These are phyloP conservation scores for Chaetoceros muelleri DNA, from an alignment of 108 stramenopile genomes.

Conservation along the genomic window DNA sequence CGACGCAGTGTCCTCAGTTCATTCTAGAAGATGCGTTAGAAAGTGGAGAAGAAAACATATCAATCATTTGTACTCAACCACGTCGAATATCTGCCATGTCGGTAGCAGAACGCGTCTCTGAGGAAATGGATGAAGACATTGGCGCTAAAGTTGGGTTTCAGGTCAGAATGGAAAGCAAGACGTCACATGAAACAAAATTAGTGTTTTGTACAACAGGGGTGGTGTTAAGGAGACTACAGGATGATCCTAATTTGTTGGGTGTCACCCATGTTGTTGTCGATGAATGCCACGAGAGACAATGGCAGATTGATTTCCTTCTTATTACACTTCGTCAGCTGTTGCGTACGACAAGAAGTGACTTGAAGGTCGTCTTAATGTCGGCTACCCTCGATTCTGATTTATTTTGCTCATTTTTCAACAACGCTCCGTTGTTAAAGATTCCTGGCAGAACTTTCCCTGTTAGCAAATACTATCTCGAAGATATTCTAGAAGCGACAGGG, in stretches of 20 bases:
- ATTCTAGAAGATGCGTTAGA: constrained; percentile 66
- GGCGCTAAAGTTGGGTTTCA: constrained; percentile 83
- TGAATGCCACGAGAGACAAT: constrained; percentile 90
- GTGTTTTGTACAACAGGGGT: constrained; percentile 96
- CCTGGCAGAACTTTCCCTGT: constrained; percentile 84
- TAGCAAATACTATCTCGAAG: constrained; percentile 62
- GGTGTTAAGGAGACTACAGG: constrained; percentile 83
- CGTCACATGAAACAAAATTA: constrained; percentile 56
- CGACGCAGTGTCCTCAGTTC: constrained; percentile 72
- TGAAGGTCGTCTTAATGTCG: constrained; percentile 81
- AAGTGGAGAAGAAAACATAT: constrained; percentile 32
- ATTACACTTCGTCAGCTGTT: constrained; percentile 69
- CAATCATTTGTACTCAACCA: constrained; percentile 75
- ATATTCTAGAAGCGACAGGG: constrained; percentile 71
- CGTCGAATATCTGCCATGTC: constrained; percentile 62
- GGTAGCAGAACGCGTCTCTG: constrained; percentile 63
- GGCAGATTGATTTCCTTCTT: constrained; percentile 85
- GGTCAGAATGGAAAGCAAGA: constrained; percentile 73
- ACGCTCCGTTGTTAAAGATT: constrained; percentile 61
- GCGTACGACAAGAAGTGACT: constrained; percentile 35
- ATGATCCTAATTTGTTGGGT: constrained; percentile 61
- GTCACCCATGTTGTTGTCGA: constrained; percentile 91
- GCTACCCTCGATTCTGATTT: constrained; percentile 80
- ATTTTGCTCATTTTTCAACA: constrained; percentile 59
- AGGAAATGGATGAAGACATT: constrained; percentile 52